Base-by-base conservation (phyloP, 345 rosid genomes). In the Brassica incana region DNA sequence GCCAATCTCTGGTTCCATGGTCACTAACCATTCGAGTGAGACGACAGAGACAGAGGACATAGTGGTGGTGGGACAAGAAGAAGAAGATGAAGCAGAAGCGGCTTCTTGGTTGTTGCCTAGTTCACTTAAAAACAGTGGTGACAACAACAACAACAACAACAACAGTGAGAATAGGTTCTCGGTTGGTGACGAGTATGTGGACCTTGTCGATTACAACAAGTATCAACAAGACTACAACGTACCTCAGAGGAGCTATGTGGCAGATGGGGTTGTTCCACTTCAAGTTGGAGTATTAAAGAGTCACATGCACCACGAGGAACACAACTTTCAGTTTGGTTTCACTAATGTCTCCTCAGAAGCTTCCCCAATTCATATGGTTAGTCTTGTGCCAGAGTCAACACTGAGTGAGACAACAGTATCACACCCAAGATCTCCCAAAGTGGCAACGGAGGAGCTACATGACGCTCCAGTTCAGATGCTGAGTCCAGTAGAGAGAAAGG, bases 401-500 rank as follows among this genome's bases (percentile, higher is more conserved):
- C n/a, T 45, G 30, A 88, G 86, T 72, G 95, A 91, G 15, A 81
- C 86, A 65, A 90, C 92, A 15, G 70, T 84, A 71, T 83, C 90
- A 11, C 86, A 90, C 60, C 35, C 88, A 8, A 71, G 90, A 78
- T 76, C 89, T 3, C 89, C 89, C 1, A 88, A 88, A 78, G 90
- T 84, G 32, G 84, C 86, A 6, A 87, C 84, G 5, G 91, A 89
- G 65, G 95, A 87, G 32, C 84, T 87, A 84, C 81, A 87, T 0
- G 84, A 86, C 2, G 77, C 83, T 45, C 83, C 88, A 2, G 70
- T 65, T 78, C 88, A 87, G 87, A 79, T 85, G 86, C 92, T 94
- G 5, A 85, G 90, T 69, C 91, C 93, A 27, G 65, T 85, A 88
- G 99, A 93, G 76, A 87, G 98, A 86, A 92, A 91, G 73, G 99